Percentiles rank a stretch among this genome's conserved stretches.
Evolutionary conservation across 352 stramenopile genomes (phyloP).

Genomic region (Sclerospora graminicola): DNA sequence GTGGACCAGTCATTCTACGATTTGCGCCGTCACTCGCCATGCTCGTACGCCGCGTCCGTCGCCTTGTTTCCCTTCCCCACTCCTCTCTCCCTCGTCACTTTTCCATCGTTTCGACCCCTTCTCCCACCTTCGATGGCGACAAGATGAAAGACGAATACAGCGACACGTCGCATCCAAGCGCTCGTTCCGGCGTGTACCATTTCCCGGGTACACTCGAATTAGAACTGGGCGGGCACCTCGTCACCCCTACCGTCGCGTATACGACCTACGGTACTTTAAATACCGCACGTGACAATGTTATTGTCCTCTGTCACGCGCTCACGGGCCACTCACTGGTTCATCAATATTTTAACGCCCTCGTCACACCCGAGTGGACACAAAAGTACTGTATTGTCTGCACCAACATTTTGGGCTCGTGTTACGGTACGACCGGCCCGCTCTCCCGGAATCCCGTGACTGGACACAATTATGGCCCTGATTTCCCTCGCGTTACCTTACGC

Average conservation of each 20-base stretch:
- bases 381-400: conserved; percentile 95
- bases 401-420: conserved; percentile 94
- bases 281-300: conserved; percentile 75
- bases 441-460: conserved; percentile 68
- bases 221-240: conserved; percentile 56
- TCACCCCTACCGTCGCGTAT: conserved; percentile 82
- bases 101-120: too few relatives aligned
- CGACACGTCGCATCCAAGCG: conserved; percentile 33
- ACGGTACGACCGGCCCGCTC: conserved; percentile 86
- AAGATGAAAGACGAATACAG: conserved; percentile 64
- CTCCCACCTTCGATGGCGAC: too few relatives aligned
- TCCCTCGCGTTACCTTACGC: conserved; percentile 87
- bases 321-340: conserved; percentile 91
- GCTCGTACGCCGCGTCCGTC: too few relatives aligned
- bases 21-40: too few relatives aligned
- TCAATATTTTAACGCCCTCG: conserved; percentile 90
- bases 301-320: conserved; percentile 93
- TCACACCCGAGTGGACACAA: conserved; percentile 91
- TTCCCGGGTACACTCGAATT: conserved; percentile 34
- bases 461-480: conserved; percentile 77
- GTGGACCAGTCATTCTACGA: too few relatives aligned
- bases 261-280: conserved; percentile 92
- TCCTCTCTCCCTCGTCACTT: too few relatives aligned
- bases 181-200: conserved; percentile 31
- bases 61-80: too few relatives aligned